Conservation (phyloP, 2,329 filamentous ascomycete genomes). For the Trichoderma gracile region DNA sequence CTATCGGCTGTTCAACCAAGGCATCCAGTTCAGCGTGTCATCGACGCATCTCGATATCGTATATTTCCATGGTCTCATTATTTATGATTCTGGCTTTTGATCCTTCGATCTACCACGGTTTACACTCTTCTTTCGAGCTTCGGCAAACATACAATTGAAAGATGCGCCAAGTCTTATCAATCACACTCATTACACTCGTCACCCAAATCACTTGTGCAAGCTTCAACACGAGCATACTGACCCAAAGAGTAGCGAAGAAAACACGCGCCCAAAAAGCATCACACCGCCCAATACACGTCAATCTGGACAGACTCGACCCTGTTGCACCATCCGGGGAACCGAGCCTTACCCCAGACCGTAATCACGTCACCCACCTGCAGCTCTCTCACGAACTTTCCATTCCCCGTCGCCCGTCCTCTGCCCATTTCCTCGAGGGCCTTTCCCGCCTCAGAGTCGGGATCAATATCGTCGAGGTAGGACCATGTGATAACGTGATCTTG, state of each 20-base stretch:
- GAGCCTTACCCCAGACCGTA: conserved; percentile 61
- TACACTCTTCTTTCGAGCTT: no score
- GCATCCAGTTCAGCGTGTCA: no score
- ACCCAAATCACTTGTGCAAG: neutral
- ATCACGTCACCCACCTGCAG: conserved; percentile 62
- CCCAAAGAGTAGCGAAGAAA: no score
- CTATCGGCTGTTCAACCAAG: no score
- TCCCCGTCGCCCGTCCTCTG: conserved; percentile 51
- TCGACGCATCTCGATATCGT: no score
- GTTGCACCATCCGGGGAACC: conserved; percentile 58
- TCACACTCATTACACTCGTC: neutral
- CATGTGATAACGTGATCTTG: conserved; percentile 54
- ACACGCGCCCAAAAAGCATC: neutral
- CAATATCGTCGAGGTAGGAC: conserved; percentile 52
- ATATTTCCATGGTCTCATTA: no score
- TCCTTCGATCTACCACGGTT: no score
- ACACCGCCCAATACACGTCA: conserved; percentile 60
- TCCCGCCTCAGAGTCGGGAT: conserved; percentile 45
- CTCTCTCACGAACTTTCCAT: conserved; percentile 57
- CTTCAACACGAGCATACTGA: neutral
- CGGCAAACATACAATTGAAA: no score
- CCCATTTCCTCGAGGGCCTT: conserved; percentile 45
- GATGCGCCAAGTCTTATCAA: no score
- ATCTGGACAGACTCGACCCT: conserved; percentile 51
- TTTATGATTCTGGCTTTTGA: no score